Evolutionary conservation across 1,284 basidiomycete species (phyloP), one percentile per base, ranked within the genome.

Genomic region (Melampsora abietis-canadensis): DNA sequence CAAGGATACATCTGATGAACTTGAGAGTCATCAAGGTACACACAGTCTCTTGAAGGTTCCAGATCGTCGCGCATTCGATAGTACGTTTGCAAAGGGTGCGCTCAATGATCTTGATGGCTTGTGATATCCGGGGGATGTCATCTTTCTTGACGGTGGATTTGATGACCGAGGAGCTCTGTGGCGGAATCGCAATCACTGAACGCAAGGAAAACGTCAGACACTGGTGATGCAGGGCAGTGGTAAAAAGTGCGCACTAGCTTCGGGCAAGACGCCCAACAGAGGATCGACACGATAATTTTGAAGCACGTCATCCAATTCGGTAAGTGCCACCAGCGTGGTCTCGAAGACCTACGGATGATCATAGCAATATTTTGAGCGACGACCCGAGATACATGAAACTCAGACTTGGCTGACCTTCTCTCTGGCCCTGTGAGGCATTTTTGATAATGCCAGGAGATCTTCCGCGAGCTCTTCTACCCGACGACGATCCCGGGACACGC

Each of bases 211-310:
- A 37, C 27, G 4, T 46, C 24, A 48, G 24, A 21, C n/a, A 31
- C 10, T 44, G 24, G 5, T 17, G 24, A 61, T 47, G n/a, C 44
- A 62, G 44, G 44, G 44, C 19, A 54, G 12, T 47, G 37, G 40
- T 31, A 57, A 27, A 37, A 37, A 17, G 21, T 2, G 54, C 70
- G 62, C 64, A 73, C 70, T 73, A 14, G 70, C 70, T 73, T 73
- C 70, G 10, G 70, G 63, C 63, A 73, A 46, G n/a, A 73, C 70
- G n/a, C 48, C 70, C n/a, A 73, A 40, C n/a, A 73, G 63, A 24
- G 70, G 70, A 47, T 73, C 70, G 17, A 73, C 70, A 15, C 63
- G 48, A 51, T 64, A 73, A 57, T 66, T 73, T 66, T 66, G 70
- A 59, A 73, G 62, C 7, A 73, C 70, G 37, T 73, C 63, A 47